phyloP scores from a whole-genome alignment of 805 yeast genomes.

The Zygoascus biomembranicola region DNA sequence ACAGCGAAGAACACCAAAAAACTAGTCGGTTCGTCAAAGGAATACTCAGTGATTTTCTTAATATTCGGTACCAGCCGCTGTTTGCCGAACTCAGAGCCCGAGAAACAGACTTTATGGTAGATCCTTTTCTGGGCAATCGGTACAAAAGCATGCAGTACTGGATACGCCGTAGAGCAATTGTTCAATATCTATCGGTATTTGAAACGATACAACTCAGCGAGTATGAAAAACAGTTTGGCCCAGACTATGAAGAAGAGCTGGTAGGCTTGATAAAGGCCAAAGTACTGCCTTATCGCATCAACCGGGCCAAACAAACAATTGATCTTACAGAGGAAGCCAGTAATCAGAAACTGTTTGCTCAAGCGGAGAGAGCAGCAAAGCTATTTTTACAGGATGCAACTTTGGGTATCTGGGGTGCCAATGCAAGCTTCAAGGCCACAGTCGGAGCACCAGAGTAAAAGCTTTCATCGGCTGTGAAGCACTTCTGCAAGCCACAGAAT shows the following conservation, averaged over 20 bases:
- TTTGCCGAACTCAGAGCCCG: constrained; percentile 5
- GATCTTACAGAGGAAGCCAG: background rate
- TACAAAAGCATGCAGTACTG: background rate
- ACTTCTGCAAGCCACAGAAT: no score
- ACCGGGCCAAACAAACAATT: background rate
- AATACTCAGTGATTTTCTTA: constrained; percentile 4
- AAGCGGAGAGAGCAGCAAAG: background rate
- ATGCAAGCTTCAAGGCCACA: background rate
- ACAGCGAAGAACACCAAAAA: background rate
- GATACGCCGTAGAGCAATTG: constrained; percentile 6
- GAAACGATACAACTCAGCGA: constrained; percentile 1
- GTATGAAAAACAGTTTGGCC: constrained; percentile 6
- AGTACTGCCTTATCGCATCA: constrained; percentile 1
- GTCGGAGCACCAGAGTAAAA: background rate
- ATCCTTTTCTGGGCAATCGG: constrained; percentile 5
- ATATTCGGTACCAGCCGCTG: constrained; percentile 3
- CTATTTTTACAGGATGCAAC: background rate
- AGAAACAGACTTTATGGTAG: constrained; percentile 4
- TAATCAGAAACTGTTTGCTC: background rate
- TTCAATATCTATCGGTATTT: constrained; percentile 8
- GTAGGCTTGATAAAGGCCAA: background rate
- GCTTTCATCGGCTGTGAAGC: no score
- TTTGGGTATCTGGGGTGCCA: background rate
- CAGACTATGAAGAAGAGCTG: background rate
- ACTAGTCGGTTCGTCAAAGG: background rate